Evolutionary conservation across 148 eudicot species (phyloP), one percentile per base, ranked within the genome.

Genomic region (Oxyria digyna): DNA sequence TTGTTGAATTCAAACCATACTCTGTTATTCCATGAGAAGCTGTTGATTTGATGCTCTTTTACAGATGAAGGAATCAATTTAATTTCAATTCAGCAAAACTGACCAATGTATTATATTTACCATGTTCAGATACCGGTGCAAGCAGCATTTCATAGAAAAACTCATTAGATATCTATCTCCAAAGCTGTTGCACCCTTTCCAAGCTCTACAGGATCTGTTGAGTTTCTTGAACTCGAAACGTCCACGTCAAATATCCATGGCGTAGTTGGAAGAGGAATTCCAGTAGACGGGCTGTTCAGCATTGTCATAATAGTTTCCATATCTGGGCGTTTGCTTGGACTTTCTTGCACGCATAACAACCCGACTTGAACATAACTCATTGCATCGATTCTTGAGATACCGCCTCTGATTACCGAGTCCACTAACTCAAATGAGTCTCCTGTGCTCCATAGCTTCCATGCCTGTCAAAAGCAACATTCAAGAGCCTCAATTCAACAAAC

Each of bases 311-410:
- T 46, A 1, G 42, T 17, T 37, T 20, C 45, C 69, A 66, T 66
- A 9, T 37, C 31, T 38, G 69, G 69, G 3, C 69, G 42, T 35
- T 66, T 66, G 27, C 17, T 41, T 21, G 69, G 43, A 40, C 37
- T 38, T 35, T 66, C 69, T 66, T 66, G 69, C 26, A 66, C 69
- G 1, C 69, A 66, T 18, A 66, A 31, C 46, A 66, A 38, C 7
- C 45, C 26, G 27, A 66, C 31, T 0, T 66, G 69, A 66, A 66
- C 18, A 8, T 42, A 66, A 17, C 69, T 66, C 31, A 11, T 20
- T 37, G 69, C 69, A 35, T 66, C 45, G 0, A 9, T 26, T n/a
- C 6, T 15, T 29, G 37, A 59, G 38, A 59, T 20, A 18, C 17
- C 38, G 15, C 1, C 45, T 15, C 46, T 18, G 6, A 66, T 66